Percentiles rank a stretch among this genome's conserved stretches.
These are phyloP conservation scores for Hemisphaericaspora xylanilytica DNA, from an alignment of 1,139 yeast species.

Conservation along the genomic window DNA sequence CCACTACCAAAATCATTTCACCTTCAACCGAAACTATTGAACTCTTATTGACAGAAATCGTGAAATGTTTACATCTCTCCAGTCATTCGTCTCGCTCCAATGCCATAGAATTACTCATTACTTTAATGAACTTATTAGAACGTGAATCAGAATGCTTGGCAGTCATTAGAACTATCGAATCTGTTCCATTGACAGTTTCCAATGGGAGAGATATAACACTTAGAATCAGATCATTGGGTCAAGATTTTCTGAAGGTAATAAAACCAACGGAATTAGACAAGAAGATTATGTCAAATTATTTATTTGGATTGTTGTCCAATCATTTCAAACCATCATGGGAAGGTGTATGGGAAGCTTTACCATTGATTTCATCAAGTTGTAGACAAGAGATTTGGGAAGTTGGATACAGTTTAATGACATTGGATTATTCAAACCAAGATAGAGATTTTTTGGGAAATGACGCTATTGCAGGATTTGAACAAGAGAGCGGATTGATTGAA, in stretches of 20 bases:
- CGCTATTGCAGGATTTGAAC: conserved; percentile 21
- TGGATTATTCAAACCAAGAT: conserved; percentile 26
- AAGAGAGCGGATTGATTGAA: conserved; percentile 20
- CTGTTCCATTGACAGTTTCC: conserved; percentile 65
- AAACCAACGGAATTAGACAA: conserved; percentile 33
- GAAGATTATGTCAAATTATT: conserved; percentile 49
- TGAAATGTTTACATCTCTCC: conserved; percentile 43
- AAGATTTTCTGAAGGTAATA: conserved; percentile 42
- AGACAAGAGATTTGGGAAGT: conserved; percentile 57
- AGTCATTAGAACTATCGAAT: conserved; percentile 61
- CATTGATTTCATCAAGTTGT: conserved; percentile 40
- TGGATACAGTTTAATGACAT: conserved; percentile 38
- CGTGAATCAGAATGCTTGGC: conserved; percentile 32
- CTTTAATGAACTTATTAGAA: conserved; percentile 22
- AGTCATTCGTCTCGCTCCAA: conserved; percentile 46
- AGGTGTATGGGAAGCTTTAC: conserved; percentile 62
- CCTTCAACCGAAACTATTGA: conserved; percentile 3
- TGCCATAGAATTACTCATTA: conserved; percentile 41
- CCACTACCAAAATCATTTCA: not conserved
- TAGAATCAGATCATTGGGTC: conserved; percentile 63
- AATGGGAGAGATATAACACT: conserved; percentile 74
- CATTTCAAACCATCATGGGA: conserved; percentile 87
- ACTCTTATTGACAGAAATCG: conserved; percentile 21
- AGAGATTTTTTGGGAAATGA: conserved; percentile 18
- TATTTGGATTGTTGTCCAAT: conserved; percentile 73